Evolutionary conservation across 78 protist genomes (phyloP).

Genomic region (Dictyostelium citrinum): DNA sequence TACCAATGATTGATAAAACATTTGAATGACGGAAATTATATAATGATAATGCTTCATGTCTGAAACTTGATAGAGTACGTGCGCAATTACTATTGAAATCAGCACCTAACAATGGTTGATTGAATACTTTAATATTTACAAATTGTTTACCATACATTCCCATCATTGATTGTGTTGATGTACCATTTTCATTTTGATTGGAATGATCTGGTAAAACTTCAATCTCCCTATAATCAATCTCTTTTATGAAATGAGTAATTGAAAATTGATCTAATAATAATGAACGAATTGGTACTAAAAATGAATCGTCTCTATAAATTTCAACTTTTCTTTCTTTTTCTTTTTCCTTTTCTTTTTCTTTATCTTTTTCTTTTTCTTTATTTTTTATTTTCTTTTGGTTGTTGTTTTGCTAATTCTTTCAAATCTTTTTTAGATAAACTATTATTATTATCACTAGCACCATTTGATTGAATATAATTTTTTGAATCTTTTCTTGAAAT

Average conservation of each 20-base stretch:
- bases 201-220: conserved; percentile 10
- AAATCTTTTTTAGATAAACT: conserved; percentile 7
- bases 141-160: conserved; percentile 26
- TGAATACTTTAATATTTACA: conserved; percentile 47
- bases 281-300: not conserved
- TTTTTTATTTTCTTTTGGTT: not conserved
- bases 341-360: not conserved
- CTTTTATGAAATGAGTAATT: not conserved
- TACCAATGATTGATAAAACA: conserved; percentile 43
- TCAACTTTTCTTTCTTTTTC: not conserved
- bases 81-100: not conserved
- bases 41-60: conserved; percentile 56
- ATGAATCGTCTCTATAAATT: not conserved
- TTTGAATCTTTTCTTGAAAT: conserved; percentile 7
- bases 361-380: not conserved
- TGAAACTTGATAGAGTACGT: not conserved
- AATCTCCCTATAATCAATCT: conserved; percentile 43
- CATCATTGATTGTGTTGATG: conserved; percentile 6
- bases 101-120: conserved; percentile 4
- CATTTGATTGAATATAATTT: not conserved
- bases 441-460: not conserved
- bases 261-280: conserved; percentile 17
- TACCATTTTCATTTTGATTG: not conserved
- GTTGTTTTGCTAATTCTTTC: not conserved
- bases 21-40: conserved; percentile 31